Base-by-base conservation (phyloP, 2,329 filamentous ascomycete genomes). In the Trichoderma arundinaceum region DNA sequence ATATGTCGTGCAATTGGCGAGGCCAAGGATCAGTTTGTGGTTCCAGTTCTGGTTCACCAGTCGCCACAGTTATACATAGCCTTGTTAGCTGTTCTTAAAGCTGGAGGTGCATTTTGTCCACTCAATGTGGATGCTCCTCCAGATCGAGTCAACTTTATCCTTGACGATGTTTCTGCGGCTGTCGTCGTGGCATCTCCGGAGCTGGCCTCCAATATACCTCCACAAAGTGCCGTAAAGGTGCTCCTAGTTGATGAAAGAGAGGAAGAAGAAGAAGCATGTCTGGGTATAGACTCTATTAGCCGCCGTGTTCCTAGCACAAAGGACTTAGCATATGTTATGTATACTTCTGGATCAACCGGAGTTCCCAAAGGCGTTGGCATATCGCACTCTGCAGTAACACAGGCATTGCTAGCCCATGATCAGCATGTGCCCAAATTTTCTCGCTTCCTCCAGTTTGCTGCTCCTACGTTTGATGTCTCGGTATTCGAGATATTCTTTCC, bases 401-500 rank as follows among this genome's bases (percentile, higher is more conserved):
- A 97, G 75, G 92, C 91, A 65, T 78, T 97, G 7, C 82, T 96
- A 49, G 92, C 92, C 2, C 94, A 97, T 73, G 84, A 96, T 72
- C 83, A 80, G 53, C 88, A 94, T 71, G 89, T 97, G 46, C 94
- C 94, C 2, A 44, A 61, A 0, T 97, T 97, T 73, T 81, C 82
- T 15, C 86, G 92, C 52, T 97, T 97, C 75, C 84, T 97, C 0
- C 94, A 97, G 75, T 97, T 97, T 75, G 94, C 94, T 4, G 90
- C 92, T 3, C 92, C 94, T 0, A 97, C 93, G 0, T 97, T 97
- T 74, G 94, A 97, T 76, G 94, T 97, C 7, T 96, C 92, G 0
- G 90, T 97, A 6, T 97, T 97, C 74, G 94, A 97, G 74, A 94
- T 96, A 7, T 97, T 97, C 82, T 97, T 97, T 69, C 91, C 94